phyloP scores from a whole-genome alignment of 805 yeast species.

The Metschnikowia continentalis region DNA sequence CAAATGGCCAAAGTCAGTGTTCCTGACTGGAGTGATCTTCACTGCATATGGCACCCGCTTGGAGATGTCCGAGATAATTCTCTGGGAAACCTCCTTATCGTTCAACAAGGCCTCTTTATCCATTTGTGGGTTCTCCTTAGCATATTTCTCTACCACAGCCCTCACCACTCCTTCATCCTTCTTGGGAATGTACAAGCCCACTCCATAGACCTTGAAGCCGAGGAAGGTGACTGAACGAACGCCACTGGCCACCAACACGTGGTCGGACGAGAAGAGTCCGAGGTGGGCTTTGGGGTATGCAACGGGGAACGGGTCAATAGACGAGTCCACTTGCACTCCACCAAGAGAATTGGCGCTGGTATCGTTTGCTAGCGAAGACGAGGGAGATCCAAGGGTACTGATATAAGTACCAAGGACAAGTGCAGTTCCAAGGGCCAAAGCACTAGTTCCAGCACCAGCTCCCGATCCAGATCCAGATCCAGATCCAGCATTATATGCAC shows the following conservation, averaged over 20 bases:
- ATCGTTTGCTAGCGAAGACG: conserved; percentile 15
- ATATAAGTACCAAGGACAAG: not conserved
- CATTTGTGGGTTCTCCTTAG: conserved; percentile 6
- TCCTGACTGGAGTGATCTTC: conserved; percentile 80
- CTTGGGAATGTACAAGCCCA: conserved; percentile 73
- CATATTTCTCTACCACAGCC: conserved; percentile 5
- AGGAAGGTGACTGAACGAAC: conserved; percentile 79
- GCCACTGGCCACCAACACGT: conserved; percentile 71
- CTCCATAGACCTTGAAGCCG: conserved; percentile 77
- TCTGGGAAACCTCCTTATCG: conserved; percentile 49
- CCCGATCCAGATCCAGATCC: too few species aligned
- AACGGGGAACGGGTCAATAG: conserved; percentile 48
- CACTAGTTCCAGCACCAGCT: too few species aligned
- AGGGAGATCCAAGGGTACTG: too few species aligned
- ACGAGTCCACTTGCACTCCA: conserved; percentile 43
- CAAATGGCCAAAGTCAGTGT: conserved; percentile 86
- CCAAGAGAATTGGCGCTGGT: conserved; percentile 17
- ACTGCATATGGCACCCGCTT: conserved; percentile 61
- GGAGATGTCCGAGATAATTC: conserved; percentile 53
- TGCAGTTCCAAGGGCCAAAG: conserved; percentile 16
- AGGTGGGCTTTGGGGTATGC: conserved; percentile 5
- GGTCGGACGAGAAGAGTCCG: conserved; percentile 30
- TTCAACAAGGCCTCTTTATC: conserved; percentile 26
- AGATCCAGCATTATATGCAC: too few species aligned
- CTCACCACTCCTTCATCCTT: conserved; percentile 41